Evolutionary conservation across 2,329 filamentous ascomycete species (phyloP).

Genomic region (Colletotrichum acutatum): DNA sequence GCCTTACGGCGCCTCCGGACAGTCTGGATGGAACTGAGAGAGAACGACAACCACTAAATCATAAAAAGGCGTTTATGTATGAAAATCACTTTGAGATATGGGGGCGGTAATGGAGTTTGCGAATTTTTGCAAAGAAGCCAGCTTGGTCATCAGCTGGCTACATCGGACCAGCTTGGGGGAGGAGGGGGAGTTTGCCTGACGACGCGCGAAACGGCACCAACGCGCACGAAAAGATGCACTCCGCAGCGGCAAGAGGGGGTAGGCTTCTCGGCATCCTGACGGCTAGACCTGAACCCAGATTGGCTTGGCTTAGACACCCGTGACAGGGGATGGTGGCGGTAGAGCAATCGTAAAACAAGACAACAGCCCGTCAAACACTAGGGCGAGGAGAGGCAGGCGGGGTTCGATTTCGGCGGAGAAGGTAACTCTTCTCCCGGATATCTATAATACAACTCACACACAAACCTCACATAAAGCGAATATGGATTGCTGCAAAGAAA

Average conservation of each 20-base stretch:
- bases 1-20: constrained; percentile 62
- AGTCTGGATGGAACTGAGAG: constrained; percentile 59
- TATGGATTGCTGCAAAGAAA: not conserved
- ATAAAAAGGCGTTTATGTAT: constrained; percentile 29
- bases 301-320: constrained; percentile 3
- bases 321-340: not conserved
- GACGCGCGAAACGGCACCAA: not conserved
- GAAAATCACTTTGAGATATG: constrained; percentile 10
- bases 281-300: not conserved
- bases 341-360: not conserved
- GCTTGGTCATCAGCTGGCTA: constrained; percentile 8
- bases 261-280: not conserved
- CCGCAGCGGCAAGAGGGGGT: not conserved
- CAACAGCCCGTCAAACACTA: not conserved
- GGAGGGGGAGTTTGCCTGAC: constrained; percentile 1
- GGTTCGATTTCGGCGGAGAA: not conserved
- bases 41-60: constrained; percentile 25
- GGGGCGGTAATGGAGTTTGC: constrained; percentile 31
- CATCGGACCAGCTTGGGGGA: not conserved
- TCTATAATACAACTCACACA: constrained; percentile 6
- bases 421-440: not conserved
- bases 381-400: not conserved
- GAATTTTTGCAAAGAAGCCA: constrained; percentile 9
- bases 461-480: not conserved
- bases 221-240: not conserved